phyloP scores from a whole-genome alignment of 352 stramenopile genomes.

The Globisporangium recalcitrans region DNA sequence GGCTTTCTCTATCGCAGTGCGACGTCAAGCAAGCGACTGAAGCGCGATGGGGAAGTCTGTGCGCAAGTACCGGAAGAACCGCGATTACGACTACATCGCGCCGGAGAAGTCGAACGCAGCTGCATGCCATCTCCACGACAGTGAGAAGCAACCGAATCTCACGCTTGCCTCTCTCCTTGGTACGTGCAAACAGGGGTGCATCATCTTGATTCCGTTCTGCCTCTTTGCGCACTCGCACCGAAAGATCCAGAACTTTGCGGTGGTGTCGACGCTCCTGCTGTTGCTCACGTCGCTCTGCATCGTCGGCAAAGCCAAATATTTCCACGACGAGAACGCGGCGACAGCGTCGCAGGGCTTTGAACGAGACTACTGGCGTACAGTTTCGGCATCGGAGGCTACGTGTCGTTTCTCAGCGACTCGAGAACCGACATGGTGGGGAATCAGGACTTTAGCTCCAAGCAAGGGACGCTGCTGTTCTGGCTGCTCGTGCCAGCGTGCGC shows the following conservation, averaged over 20 bases:
- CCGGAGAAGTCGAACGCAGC: slow-evolving; percentile 13
- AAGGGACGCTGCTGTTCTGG: slow-evolving; percentile 33
- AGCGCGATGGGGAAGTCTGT: slow-evolving; percentile 31
- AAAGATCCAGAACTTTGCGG: slow-evolving; percentile 23
- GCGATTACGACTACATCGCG: slow-evolving; percentile 24
- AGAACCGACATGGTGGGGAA: slow-evolving; percentile 44
- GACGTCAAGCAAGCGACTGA: not conserved
- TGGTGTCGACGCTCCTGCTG: slow-evolving; percentile 21
- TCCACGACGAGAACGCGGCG: slow-evolving; percentile 23
- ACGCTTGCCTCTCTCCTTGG: not conserved
- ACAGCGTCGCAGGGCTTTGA: slow-evolving; percentile 26
- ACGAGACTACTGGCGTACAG: slow-evolving; percentile 39
- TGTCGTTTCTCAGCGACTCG: slow-evolving; percentile 40
- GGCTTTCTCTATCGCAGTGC: not conserved
- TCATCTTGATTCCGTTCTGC: slow-evolving; percentile 37
- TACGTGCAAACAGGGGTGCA: slow-evolving; percentile 19
- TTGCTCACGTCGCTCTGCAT: slow-evolving; percentile 27
- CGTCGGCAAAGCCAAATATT: slow-evolving; percentile 21
- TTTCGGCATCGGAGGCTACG: slow-evolving; percentile 45
- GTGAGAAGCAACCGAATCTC: not conserved
- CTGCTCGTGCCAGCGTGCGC: slow-evolving; percentile 35
- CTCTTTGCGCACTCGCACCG: slow-evolving; percentile 29
- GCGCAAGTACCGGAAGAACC: slow-evolving; percentile 34
- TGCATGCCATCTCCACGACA: not conserved
- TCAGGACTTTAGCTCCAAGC: slow-evolving; percentile 30